Percentiles rank a stretch among this genome's conserved stretches.
Conservation (phyloP, 192 early-diverging fungal species). For the Coemansia sp. region DNA sequence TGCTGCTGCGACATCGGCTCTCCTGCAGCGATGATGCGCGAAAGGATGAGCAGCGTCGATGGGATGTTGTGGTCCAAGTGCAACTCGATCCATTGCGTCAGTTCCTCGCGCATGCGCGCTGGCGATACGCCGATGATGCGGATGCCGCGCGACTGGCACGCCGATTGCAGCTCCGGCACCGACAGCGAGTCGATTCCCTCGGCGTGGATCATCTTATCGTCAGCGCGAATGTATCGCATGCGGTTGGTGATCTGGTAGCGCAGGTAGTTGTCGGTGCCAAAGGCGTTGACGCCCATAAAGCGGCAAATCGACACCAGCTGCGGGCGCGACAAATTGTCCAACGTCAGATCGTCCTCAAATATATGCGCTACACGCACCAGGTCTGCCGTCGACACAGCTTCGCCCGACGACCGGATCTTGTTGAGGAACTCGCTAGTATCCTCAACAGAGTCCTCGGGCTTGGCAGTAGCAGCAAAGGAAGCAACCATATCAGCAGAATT, state of each 20-base stretch:
- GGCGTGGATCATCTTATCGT: constrained; percentile 83
- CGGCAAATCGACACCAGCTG: constrained; percentile 94
- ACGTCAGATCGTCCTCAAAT: constrained; percentile 92
- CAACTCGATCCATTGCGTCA: constrained; percentile 94
- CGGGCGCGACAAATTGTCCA: constrained; percentile 90
- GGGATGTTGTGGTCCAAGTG: constrained; percentile 92
- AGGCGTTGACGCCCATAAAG: constrained; percentile 95
- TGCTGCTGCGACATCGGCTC: constrained; percentile 77
- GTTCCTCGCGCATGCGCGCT: constrained; percentile 82
- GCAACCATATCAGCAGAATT: constrained; percentile 18
- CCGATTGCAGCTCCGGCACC: constrained; percentile 84
- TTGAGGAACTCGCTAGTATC: constrained; percentile 36
- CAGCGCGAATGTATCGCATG: constrained; percentile 82
- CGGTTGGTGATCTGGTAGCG: constrained; percentile 89
- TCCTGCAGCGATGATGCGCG: constrained; percentile 81
- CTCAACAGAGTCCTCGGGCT: constrained; percentile 12
- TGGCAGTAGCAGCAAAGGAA: background rate
- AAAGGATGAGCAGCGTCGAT: constrained; percentile 85
- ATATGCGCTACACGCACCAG: constrained; percentile 81
- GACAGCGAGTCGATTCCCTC: constrained; percentile 91
- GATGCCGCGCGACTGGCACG: constrained; percentile 89
- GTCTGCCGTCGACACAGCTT: constrained; percentile 80
- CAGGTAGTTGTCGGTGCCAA: constrained; percentile 96
- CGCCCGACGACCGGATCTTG: constrained; percentile 80
- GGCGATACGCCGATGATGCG: constrained; percentile 87